Percentiles rank a stretch among this genome's conserved stretches.
Conservation (phyloP, 2,329 filamentous ascomycete species). For the Aureobasidium sp. region DNA sequence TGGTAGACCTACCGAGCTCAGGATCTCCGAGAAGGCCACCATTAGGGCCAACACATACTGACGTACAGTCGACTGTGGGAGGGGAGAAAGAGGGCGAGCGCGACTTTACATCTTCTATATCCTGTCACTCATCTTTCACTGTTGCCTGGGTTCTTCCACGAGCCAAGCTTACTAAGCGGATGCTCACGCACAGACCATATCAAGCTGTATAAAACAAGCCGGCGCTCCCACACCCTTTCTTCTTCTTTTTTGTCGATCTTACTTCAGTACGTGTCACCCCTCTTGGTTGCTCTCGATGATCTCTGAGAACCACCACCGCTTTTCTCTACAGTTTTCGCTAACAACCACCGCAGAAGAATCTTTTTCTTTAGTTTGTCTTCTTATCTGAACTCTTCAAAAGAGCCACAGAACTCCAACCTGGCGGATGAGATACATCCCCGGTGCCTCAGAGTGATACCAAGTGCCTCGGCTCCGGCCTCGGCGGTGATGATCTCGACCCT, state of each 20-base stretch:
- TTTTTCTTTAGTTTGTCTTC: constrained; percentile 93
- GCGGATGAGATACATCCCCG: constrained; percentile 86
- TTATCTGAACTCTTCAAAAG: constrained; percentile 83
- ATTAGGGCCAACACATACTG: not conserved
- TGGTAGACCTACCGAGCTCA: not conserved
- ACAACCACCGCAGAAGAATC: constrained; percentile 57
- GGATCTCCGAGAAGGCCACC: not conserved
- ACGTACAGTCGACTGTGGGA: constrained; percentile 17
- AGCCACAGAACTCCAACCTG: constrained; percentile 92
- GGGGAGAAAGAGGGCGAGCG: constrained; percentile 13
- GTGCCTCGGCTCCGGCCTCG: constrained; percentile 12
- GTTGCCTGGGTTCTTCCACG: not conserved
- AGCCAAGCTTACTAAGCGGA: not conserved
- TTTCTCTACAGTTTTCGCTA: not conserved
- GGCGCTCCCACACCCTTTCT: constrained; percentile 12
- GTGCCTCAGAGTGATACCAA: constrained; percentile 75
- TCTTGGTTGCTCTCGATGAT: not conserved
- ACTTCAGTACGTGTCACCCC: not conserved
- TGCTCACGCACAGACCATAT: not conserved
- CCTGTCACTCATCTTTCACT: not conserved
- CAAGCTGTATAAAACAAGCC: not conserved
- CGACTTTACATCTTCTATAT: not conserved
- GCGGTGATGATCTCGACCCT: constrained; percentile 21
- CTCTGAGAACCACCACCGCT: not conserved
- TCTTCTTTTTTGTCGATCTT: constrained; percentile 18